Evolutionary conservation across 495 filamentous ascomycete genomes (phyloP).

Genomic region (Aspergillus hancockii): DNA sequence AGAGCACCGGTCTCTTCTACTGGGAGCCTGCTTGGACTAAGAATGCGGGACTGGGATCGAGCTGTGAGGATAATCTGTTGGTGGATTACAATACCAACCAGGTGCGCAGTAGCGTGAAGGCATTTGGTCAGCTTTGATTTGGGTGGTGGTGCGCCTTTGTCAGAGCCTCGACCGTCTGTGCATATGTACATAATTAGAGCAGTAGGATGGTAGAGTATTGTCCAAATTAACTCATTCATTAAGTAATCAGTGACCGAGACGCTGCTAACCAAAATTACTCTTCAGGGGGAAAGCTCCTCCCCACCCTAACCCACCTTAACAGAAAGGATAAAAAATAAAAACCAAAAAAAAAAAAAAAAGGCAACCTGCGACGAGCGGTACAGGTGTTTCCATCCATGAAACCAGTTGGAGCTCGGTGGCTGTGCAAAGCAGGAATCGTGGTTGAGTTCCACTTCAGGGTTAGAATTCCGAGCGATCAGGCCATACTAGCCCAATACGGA

Average conservation of each 20-base stretch:
- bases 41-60: conserved; percentile 60
- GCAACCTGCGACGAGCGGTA: not conserved
- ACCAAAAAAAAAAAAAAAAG: too few relatives aligned
- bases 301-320: too few relatives aligned
- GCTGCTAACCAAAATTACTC: not conserved
- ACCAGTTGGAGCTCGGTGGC: conserved; percentile 32
- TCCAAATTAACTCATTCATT: not conserved
- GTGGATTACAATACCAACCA: conserved; percentile 34
- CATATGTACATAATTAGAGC: not conserved
- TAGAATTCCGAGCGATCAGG: not conserved
- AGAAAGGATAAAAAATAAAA: too few relatives aligned
- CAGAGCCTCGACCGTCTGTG: not conserved
- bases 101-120: conserved; percentile 33
- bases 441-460: not conserved
- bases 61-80: conserved; percentile 51
- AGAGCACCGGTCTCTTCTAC: conserved; percentile 61
- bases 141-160: not conserved
- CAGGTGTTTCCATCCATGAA: not conserved
- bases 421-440: conserved; percentile 24
- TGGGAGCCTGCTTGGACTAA: conserved; percentile 73
- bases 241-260: not conserved
- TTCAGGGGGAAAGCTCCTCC: not conserved
- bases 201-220: too few relatives aligned
- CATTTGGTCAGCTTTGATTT: conserved; percentile 33
- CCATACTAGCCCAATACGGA: not conserved